A percentile compares a stretch with the other conserved stretches of the same genome.
These are phyloP conservation scores for Syzygium grande DNA, from an alignment of 345 rosid species.

Conservation along the genomic window DNA sequence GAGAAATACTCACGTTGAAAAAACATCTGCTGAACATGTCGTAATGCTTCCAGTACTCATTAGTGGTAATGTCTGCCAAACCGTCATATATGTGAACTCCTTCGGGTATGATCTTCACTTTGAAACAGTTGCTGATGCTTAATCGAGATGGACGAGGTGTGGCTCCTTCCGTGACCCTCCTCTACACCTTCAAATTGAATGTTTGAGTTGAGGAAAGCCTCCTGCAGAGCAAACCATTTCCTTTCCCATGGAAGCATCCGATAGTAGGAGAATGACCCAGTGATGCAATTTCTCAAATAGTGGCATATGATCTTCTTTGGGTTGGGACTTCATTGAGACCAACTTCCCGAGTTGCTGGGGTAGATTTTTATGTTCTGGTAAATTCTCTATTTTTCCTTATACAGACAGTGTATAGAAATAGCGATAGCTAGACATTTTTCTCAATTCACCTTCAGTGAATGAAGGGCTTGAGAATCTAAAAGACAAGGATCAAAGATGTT, in stretches of 20 bases:
- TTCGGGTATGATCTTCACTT: constrained; percentile 14
- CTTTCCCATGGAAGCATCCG: constrained; percentile 18
- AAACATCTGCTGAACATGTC: background rate
- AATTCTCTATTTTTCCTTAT: constrained; percentile 12
- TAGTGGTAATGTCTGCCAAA: background rate
- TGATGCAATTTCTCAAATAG: constrained; percentile 31
- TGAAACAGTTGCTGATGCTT: constrained; percentile 17
- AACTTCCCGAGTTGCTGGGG: constrained; percentile 26
- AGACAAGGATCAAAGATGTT: background rate
- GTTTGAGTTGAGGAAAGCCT: constrained; percentile 22
- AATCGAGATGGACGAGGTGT: constrained; percentile 19
- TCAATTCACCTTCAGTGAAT: background rate
- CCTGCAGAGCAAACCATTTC: constrained; percentile 14
- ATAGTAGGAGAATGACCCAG: constrained; percentile 14
- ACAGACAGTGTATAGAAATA: constrained; percentile 8
- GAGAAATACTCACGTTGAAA: background rate
- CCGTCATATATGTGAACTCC: constrained; percentile 1
- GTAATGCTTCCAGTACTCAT: no score
- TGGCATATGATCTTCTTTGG: constrained; percentile 32
- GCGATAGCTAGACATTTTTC: constrained; percentile 6
- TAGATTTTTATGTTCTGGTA: constrained; percentile 17
- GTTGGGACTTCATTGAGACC: constrained; percentile 22
- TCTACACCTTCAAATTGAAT: constrained; percentile 20
- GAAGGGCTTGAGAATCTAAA: background rate
- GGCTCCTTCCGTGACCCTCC: constrained; percentile 29